Conservation (phyloP, 192 early-diverging fungal genomes). For the Coemansia sp. region DNA sequence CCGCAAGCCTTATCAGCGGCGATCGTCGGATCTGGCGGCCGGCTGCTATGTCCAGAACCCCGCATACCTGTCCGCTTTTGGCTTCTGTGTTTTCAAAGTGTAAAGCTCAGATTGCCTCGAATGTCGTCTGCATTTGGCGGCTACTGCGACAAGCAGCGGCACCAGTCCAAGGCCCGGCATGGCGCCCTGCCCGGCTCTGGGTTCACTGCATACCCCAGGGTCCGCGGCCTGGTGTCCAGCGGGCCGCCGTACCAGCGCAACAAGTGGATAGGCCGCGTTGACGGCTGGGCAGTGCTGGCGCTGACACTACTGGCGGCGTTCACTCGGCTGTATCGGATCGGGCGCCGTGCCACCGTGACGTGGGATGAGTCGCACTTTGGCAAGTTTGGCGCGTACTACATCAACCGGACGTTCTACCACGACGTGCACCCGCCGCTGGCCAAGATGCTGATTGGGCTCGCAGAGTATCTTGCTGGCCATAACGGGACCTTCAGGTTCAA, state of each 20-base stretch:
- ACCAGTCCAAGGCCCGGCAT: too few species aligned
- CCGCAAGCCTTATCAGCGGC: too few species aligned
- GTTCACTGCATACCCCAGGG: too few species aligned
- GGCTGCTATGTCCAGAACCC: too few species aligned
- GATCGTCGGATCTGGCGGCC: too few species aligned
- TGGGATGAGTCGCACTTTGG: constrained; percentile 63
- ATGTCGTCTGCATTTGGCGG: too few species aligned
- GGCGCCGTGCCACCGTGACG: constrained; percentile 32
- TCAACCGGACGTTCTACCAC: constrained; percentile 88
- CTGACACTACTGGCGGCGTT: constrained; percentile 24
- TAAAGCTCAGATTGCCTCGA: too few species aligned
- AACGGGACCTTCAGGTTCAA: constrained; percentile 61
- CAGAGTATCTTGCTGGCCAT: constrained; percentile 54
- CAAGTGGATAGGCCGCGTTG: constrained; percentile 21
- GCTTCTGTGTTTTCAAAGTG: too few species aligned
- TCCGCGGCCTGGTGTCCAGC: background rate
- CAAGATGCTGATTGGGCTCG: constrained; percentile 61
- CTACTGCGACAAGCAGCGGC: too few species aligned
- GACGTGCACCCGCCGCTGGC: constrained; percentile 95
- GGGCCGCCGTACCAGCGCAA: constrained; percentile 45
- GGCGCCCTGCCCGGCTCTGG: too few species aligned
- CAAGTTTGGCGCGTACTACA: constrained; percentile 83
- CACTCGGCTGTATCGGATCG: constrained; percentile 32
- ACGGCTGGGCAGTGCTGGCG: constrained; percentile 31
- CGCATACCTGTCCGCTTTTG: too few species aligned